Evolutionary conservation across 1,284 basidiomycete species (phyloP), one percentile per base, ranked within the genome.

Genomic region (Irpex sp.): DNA sequence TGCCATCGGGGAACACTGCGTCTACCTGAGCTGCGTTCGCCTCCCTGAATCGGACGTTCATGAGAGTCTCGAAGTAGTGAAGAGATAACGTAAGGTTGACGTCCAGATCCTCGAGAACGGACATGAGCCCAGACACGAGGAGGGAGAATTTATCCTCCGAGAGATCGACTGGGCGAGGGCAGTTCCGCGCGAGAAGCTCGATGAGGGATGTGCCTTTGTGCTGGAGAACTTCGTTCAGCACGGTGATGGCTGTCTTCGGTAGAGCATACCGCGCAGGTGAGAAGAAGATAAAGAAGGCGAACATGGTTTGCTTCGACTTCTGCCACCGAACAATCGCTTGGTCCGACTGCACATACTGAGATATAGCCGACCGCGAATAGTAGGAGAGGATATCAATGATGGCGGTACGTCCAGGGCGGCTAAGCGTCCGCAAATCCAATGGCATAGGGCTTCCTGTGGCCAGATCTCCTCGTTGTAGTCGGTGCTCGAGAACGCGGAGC

Each of bases 331-430:
- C 53, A 3, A 55, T 55, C 15, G 53, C 53, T 35, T 55, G 53
- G 53, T 55, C 53, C 6, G 53, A 55, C 53, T 55, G 53, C 31
- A 55, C 21, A 35, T 55, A 55, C 53, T 55, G 53, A n/a, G 49
- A 50, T 50, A 50, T 50, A 50, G 53, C 53, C 35, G 53, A 55
- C 7, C 53, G 26, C 7, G 53, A 31, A 11, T 55, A 55, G 33
- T 55, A 35, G 9, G 53, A 55, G 26, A 55, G 53, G 53, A 55
- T 55, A 26, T 55, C 53, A 8, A 55, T 55, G 31, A 55, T 35
- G 6, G 53, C 53, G 6, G 53, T 55, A 11, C 53, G n/a, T 11
- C 53, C 53, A 13, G 21, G 21, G 1, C 53, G 21, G 26, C 53
- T 55, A 7, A 55, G 31, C 19, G 53, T 55, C 53, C 19, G 19